phyloP scores from a whole-genome alignment of 1,139 yeast genomes.

The Candida mesenterica region DNA sequence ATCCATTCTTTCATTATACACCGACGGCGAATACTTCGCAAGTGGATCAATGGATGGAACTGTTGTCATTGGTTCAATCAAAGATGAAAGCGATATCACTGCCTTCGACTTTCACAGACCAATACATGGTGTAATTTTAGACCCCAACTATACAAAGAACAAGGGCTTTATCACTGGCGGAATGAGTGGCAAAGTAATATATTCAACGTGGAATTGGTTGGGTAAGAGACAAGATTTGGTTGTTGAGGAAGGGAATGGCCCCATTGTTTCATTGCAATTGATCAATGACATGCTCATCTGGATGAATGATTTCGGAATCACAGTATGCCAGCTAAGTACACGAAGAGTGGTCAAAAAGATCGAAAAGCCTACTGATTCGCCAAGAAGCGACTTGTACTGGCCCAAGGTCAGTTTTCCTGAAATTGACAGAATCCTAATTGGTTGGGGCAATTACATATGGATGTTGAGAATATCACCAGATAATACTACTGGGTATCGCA shows the following conservation, averaged over 20 bases:
- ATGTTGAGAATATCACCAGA: conserved; percentile 50
- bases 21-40: conserved; percentile 74
- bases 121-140: conserved; percentile 80
- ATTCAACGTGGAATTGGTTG: conserved; percentile 82
- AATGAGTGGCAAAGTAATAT: conserved; percentile 77
- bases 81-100: conserved; percentile 60
- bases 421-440: conserved; percentile 65
- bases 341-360: conserved; percentile 48
- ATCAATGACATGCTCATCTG: conserved; percentile 69
- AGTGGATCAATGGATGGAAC: conserved; percentile 95
- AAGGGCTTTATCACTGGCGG: conserved; percentile 84
- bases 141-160: conserved; percentile 59
- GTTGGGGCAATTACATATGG: conserved; percentile 87
- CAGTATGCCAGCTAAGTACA: conserved; percentile 51
- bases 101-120: conserved; percentile 88
- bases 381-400: conserved; percentile 80
- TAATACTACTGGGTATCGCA: conserved; percentile 3
- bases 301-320: conserved; percentile 83
- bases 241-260: conserved; percentile 63
- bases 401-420: conserved; percentile 75
- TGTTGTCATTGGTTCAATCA: conserved; percentile 72
- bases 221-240: conserved; percentile 72
- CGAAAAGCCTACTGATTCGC: conserved; percentile 57
- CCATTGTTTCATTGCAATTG: conserved; percentile 64
- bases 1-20: conserved; percentile 67